Evolutionary conservation across 495 filamentous ascomycete genomes (phyloP).

Genomic region (Hamigera avellanea): DNA sequence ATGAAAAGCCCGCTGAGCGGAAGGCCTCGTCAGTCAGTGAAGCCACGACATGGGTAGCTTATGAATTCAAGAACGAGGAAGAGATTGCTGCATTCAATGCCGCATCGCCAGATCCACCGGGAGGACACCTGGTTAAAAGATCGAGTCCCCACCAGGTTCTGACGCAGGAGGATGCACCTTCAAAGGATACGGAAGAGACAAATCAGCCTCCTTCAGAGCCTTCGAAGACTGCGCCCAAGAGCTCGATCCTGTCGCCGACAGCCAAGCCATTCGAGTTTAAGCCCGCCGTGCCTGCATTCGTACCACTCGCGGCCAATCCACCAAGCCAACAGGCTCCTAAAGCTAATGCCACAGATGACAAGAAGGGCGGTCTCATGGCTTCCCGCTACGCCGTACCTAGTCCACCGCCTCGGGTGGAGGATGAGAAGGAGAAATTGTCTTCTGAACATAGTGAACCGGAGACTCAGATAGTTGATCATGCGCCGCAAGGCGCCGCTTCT

Average conservation of each 20-base stretch:
- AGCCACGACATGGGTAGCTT: slow-evolving; percentile 31
- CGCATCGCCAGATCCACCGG: slow-evolving; percentile 12
- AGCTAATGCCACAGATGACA: slow-evolving; percentile 11
- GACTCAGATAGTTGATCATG: slow-evolving; percentile 1
- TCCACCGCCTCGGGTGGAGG: slow-evolving; percentile 11
- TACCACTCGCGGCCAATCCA: slow-evolving; percentile 30
- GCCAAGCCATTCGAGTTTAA: slow-evolving; percentile 58
- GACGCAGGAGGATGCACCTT: slow-evolving; percentile 2
- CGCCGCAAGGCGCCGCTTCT: slow-evolving; percentile 4
- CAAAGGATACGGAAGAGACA: slow-evolving; percentile 9
- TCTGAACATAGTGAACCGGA: slow-evolving; percentile 3
- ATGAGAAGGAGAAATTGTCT: slow-evolving; percentile 2
- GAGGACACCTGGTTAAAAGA: slow-evolving; percentile 3
- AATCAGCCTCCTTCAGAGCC: slow-evolving; percentile 5
- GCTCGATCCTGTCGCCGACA: slow-evolving; percentile 44
- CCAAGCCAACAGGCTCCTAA: slow-evolving; percentile 6
- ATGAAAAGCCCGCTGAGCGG: slow-evolving; percentile 17
- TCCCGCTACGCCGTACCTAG: slow-evolving; percentile 27
- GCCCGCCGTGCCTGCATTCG: slow-evolving; percentile 34
- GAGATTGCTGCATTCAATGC: slow-evolving; percentile 25
- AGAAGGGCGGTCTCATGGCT: slow-evolving; percentile 20
- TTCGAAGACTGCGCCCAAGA: slow-evolving; percentile 11
- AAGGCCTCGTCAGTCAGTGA: slow-evolving; percentile 27
- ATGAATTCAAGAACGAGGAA: slow-evolving; percentile 27
- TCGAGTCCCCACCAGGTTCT: slow-evolving; percentile 1